phyloP scores from a whole-genome alignment of 73 alveolate genomes.

The Paramecium caudatum region DNA sequence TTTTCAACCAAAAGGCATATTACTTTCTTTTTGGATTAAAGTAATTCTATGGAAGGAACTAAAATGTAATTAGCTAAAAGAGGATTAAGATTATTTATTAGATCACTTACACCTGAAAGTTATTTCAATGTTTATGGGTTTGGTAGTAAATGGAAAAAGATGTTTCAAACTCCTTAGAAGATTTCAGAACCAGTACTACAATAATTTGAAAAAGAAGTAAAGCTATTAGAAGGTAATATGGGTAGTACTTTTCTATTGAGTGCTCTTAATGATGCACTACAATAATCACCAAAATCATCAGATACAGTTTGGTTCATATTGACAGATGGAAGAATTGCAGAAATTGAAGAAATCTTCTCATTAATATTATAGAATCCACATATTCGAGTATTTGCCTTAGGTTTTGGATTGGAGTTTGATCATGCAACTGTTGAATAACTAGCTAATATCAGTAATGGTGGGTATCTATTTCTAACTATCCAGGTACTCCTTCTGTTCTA shows the following conservation, averaged over 20 bases:
- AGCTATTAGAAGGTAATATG: conserved; percentile 18
- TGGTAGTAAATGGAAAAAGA: conserved; percentile 58
- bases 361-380: neutral
- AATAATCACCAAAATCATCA: neutral
- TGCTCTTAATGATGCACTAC: conserved; percentile 54
- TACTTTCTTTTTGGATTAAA: conserved; percentile 40
- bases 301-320: conserved; percentile 46
- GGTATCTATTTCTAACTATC: neutral
- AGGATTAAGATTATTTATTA: neutral
- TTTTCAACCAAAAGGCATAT: conserved; percentile 13
- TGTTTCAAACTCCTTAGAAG: neutral
- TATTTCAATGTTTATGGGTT: conserved; percentile 30
- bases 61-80: conserved; percentile 14
- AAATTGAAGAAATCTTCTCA: conserved; percentile 2
- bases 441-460: conserved; percentile 9
- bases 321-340: conserved; percentile 52
- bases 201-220: neutral
- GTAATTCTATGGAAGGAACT: conserved; percentile 37
- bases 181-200: conserved; percentile 43
- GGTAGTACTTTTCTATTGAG: conserved; percentile 45
- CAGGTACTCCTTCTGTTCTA: conserved; percentile 1
- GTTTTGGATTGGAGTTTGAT: conserved; percentile 57
- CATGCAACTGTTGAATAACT: conserved; percentile 15
- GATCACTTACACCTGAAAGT: conserved; percentile 9
- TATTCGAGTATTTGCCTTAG: conserved; percentile 15